Conservation (phyloP, 176 grass and related monocot genomes). For the Oryza meyeriana region DNA sequence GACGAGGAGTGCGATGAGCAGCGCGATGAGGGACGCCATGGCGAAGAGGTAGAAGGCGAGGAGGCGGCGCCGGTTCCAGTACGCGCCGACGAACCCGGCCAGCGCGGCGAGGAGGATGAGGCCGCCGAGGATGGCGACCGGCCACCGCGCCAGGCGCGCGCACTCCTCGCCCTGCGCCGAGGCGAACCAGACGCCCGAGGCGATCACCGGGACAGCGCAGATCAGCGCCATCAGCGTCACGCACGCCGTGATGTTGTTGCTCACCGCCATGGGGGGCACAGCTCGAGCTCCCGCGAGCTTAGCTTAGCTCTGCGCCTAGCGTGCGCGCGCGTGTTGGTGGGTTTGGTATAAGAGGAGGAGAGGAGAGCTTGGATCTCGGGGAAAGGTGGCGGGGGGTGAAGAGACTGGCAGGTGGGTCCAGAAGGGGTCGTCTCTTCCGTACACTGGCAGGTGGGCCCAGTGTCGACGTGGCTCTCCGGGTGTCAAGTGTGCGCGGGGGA, state of each 20-base stretch:
- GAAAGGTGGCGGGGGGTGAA: constrained; percentile 6
- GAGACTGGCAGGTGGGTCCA: constrained; percentile 7
- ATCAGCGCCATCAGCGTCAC: constrained; percentile 73
- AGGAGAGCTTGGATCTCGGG: background rate
- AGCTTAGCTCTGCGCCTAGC: background rate
- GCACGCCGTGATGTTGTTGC: constrained; percentile 94
- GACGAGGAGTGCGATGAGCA: constrained; percentile 72
- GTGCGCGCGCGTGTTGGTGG: background rate
- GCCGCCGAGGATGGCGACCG: constrained; percentile 67
- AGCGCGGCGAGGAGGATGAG: constrained; percentile 84
- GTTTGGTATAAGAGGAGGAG: background rate
- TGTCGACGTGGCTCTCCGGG: background rate
- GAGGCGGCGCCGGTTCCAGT: constrained; percentile 77
- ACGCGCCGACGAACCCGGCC: constrained; percentile 83
- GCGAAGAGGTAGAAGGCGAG: constrained; percentile 90
- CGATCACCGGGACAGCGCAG: constrained; percentile 84
- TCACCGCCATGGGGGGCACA: constrained; percentile 54
- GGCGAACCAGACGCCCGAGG: constrained; percentile 75
- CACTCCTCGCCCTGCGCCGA: constrained; percentile 80
- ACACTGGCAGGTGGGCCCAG: background rate
- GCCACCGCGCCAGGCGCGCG: constrained; percentile 83
- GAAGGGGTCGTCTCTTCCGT: background rate
- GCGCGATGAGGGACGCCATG: constrained; percentile 68
- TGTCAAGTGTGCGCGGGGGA: background rate
- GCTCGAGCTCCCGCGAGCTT: background rate